Percentiles rank a stretch among this genome's conserved stretches.
Conservation (phyloP, 805 yeast species). For the Babjeviella inositovora region DNA sequence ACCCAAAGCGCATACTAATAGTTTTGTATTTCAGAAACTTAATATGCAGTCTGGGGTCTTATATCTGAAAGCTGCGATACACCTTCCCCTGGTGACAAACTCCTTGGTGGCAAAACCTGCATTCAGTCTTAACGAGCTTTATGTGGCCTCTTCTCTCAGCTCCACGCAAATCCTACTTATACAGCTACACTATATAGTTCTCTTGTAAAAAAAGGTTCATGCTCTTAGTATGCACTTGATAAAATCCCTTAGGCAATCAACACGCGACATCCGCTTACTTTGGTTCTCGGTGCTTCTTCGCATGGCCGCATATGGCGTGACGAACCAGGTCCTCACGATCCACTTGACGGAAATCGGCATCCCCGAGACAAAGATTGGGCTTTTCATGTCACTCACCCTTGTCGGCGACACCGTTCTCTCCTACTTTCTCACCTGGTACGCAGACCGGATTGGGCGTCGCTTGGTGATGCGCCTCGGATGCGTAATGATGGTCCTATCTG, state of each 20-base stretch:
- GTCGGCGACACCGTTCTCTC: constrained; percentile 68
- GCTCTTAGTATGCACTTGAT: constrained; percentile 21
- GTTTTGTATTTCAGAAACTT: too few relatives aligned
- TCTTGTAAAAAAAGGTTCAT: too few relatives aligned
- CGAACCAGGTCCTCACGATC: constrained; percentile 64
- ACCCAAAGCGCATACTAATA: too few relatives aligned
- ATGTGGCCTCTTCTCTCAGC: too few relatives aligned
- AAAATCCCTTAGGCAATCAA: constrained; percentile 17
- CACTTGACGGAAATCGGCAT: constrained; percentile 41
- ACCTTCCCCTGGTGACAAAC: too few relatives aligned
- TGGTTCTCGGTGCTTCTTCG: constrained; percentile 59
- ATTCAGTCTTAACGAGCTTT: too few relatives aligned
- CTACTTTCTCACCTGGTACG: constrained; percentile 59
- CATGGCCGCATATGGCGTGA: constrained; percentile 59
- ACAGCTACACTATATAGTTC: too few relatives aligned
- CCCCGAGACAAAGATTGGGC: constrained; percentile 44
- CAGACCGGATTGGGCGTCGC: constrained; percentile 57
- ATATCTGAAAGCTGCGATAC: too few relatives aligned
- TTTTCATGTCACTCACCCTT: constrained; percentile 70
- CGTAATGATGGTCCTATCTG: constrained; percentile 52
- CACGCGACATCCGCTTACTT: constrained; percentile 41
- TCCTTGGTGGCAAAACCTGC: too few relatives aligned
- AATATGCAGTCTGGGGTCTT: too few relatives aligned
- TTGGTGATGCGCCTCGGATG: constrained; percentile 48
- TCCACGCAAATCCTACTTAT: too few relatives aligned